Conservation (phyloP, 2,329 filamentous ascomycete genomes). For the Verticillium zaregamsianum region DNA sequence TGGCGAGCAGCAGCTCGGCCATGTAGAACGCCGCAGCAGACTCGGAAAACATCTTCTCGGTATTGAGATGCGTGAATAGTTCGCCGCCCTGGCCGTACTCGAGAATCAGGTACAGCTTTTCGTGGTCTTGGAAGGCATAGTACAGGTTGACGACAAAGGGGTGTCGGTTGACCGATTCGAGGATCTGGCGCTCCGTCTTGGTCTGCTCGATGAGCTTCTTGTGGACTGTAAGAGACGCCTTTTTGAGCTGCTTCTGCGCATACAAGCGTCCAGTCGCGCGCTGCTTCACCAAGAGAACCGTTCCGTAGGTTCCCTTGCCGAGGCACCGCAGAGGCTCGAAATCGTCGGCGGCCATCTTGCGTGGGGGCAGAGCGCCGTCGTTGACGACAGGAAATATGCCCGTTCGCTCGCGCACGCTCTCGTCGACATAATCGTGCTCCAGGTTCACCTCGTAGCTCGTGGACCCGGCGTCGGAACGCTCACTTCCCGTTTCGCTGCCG, state of each 20-base stretch:
- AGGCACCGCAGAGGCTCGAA: constrained; percentile 89
- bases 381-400: constrained; percentile 46
- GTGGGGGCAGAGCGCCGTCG: constrained; percentile 45
- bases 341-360: constrained; percentile 89
- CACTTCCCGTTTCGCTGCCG: constrained; percentile 47
- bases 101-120: constrained; percentile 94
- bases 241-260: constrained; percentile 98
- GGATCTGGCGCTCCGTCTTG: constrained; percentile 89
- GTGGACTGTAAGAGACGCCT: constrained; percentile 90
- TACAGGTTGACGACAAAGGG: constrained; percentile 97
- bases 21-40: constrained; percentile 92
- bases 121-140: constrained; percentile 97
- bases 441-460: constrained; percentile 83
- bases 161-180: constrained; percentile 94
- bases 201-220: constrained; percentile 96
- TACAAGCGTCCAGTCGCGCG: constrained; percentile 81
- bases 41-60: constrained; percentile 94
- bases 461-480: constrained; percentile 60
- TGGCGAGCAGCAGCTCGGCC: constrained; percentile 93
- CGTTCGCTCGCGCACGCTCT: constrained; percentile 45
- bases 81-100: constrained; percentile 98
- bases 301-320: constrained; percentile 94
- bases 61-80: constrained; percentile 89
- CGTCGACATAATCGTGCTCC: constrained; percentile 79
- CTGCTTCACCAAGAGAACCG: constrained; percentile 90